phyloP scores from a whole-genome alignment of 2,329 filamentous ascomycete species.

The Diplodia corticola region DNA sequence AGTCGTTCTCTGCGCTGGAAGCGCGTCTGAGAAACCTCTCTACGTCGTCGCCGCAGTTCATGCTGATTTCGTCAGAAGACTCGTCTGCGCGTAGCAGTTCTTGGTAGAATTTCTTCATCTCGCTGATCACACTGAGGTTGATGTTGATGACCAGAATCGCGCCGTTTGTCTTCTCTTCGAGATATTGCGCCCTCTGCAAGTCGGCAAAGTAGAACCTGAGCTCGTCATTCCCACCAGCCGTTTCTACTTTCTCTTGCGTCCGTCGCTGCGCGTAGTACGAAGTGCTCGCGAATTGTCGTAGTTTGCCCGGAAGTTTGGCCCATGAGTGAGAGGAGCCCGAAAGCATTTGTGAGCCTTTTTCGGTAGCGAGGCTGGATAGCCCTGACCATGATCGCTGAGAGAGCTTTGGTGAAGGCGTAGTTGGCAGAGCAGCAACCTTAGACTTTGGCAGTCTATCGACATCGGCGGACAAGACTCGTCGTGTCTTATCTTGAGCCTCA shows the following conservation, averaged over 20 bases:
- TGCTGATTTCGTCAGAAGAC: background rate
- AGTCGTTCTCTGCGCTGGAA: background rate
- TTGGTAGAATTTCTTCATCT: slow-evolving; percentile 27
- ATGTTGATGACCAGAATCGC: slow-evolving; percentile 33
- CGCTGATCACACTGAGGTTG: slow-evolving; percentile 36
- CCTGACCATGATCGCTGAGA: background rate
- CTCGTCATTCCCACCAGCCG: background rate
- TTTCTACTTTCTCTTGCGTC: background rate
- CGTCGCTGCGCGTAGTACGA: background rate
- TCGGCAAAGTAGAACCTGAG: slow-evolving; percentile 31
- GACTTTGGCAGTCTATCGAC: slow-evolving; percentile 21
- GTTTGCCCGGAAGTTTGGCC: background rate
- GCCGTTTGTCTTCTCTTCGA: slow-evolving; percentile 44
- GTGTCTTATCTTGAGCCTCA: slow-evolving; percentile 29
- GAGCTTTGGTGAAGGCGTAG: background rate
- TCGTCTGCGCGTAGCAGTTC: background rate
- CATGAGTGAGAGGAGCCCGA: background rate
- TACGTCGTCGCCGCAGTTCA: background rate
- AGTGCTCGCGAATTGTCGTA: background rate
- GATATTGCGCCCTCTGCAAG: slow-evolving; percentile 36
- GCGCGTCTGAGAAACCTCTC: background rate
- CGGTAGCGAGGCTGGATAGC: background rate
- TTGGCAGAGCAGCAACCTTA: background rate
- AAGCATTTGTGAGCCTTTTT: background rate
- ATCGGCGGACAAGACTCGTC: slow-evolving; percentile 21